These are phyloP conservation scores for Oemleria cerasiformis DNA, from an alignment of 306 rosid genomes.

Conservation along the genomic window DNA sequence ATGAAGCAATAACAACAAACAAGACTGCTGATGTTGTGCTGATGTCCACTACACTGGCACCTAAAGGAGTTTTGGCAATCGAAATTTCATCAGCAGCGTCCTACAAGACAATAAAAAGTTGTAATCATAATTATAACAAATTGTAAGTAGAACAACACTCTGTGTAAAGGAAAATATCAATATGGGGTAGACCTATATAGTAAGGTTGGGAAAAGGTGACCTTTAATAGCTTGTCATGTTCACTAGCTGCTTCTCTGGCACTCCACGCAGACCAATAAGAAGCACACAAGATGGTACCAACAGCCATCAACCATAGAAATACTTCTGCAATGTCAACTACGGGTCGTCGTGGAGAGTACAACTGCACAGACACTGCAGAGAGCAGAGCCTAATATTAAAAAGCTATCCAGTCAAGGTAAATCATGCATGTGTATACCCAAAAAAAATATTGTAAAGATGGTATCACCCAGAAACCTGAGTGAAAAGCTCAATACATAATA, in stretches of 20 bases:
- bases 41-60: conserved; percentile 63
- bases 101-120: conserved; percentile 36
- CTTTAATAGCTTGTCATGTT: conserved; percentile 68
- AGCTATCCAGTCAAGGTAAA: background rate
- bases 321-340: conserved; percentile 90
- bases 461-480: background rate
- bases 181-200: conserved; percentile 4
- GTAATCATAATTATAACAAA: conserved; percentile 14
- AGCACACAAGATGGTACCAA: conserved; percentile 82
- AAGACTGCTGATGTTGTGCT: conserved; percentile 66
- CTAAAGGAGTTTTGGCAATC: conserved; percentile 29
- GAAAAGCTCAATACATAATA: background rate
- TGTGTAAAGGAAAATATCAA: no score
- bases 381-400: conserved; percentile 23
- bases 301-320: conserved; percentile 94
- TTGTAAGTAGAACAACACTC: conserved; percentile 2
- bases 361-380: conserved; percentile 83
- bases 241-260: conserved; percentile 69
- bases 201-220: conserved; percentile 36
- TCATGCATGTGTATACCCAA: conserved; percentile 3
- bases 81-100: conserved; percentile 64
- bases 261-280: conserved; percentile 98
- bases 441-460: background rate
- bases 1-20: conserved; percentile 80
- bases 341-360: conserved; percentile 82